Base-by-base conservation (phyloP, 2,329 filamentous ascomycete genomes). In the Trichoderma pleuroti region DNA sequence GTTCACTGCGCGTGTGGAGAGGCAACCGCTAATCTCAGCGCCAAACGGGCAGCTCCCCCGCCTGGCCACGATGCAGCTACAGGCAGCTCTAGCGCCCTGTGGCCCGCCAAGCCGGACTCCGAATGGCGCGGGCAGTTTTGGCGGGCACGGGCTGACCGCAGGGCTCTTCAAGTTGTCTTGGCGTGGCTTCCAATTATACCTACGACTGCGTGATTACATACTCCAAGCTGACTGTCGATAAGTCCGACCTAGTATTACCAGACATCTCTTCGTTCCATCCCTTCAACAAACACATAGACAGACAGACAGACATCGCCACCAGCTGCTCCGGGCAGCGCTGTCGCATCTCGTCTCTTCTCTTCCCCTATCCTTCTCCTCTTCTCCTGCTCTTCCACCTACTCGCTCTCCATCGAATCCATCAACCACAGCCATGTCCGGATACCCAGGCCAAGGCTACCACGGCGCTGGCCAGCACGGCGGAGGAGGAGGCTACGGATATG, bases 361-460 rank as follows among this genome's bases (percentile, higher is more conserved):
- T 10, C 39, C n/a, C 10, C 9, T n/a, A n/a, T 16, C 36, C 18
- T 34, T n/a, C 32, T 5, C 24, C 39, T 52, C 32, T 62, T 24
- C 39, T 34, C 12, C 18, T 10, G 1, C 57, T 56, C 11, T 34
- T 39, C 16, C 8, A 12, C 57, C 49, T 54, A 49, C 30, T 57
- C 42, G 39, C 54, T 57, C 67, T 62, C 71, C 64, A 57, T 60
- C 67, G 46, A 49, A 32, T 34, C 30, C 7, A 64, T 28, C 67
- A 36, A 36, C 70, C 64, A 32, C 57, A 66, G 66, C 42, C 74
- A 82, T 82, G 81, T 82, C 81, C 56, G 79, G 80, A 73, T 82
- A 80, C 76, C 81, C 81, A 36, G 82, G 81, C 67, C 81, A 82
- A 74, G 80, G 82, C 72, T 77, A 81, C 57, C 75, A 83, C 74